These are phyloP conservation scores for Wickerhamomyces strasburgensis DNA, from an alignment of 805 yeast species.

Conservation along the genomic window DNA sequence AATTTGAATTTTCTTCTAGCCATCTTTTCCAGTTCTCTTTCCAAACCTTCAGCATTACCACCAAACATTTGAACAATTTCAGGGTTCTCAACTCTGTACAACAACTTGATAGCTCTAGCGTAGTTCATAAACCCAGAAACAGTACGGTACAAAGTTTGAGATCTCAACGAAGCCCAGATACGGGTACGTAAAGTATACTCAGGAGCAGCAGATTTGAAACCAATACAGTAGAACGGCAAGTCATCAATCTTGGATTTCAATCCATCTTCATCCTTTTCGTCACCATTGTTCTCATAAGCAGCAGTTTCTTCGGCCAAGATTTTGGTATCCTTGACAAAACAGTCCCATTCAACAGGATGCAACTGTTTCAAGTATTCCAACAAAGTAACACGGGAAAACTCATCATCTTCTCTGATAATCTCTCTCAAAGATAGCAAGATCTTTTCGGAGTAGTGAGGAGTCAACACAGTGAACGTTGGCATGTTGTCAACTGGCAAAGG, in stretches of 20 bases:
- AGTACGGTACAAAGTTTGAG: conserved; percentile 95
- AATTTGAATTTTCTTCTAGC: conserved; percentile 80
- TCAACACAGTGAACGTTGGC: conserved; percentile 97
- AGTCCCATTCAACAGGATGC: conserved; percentile 97
- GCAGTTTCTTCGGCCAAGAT: conserved; percentile 93
- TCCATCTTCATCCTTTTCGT: conserved; percentile 57
- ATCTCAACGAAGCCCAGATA: conserved; percentile 97
- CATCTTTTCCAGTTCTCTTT: conserved; percentile 89
- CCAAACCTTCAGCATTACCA: conserved; percentile 95
- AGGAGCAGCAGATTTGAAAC: conserved; percentile 96
- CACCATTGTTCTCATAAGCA: conserved; percentile 48
- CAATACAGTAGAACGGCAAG: conserved; percentile 91
- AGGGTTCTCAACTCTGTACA: conserved; percentile 92
- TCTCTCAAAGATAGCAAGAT: conserved; percentile 89
- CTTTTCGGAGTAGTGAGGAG: conserved; percentile 96
- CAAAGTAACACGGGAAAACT: conserved; percentile 88
- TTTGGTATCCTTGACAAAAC: conserved; percentile 94
- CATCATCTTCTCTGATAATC: conserved; percentile 95
- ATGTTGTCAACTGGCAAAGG: conserved; percentile 98
- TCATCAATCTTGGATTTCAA: conserved; percentile 85
- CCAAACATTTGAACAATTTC: conserved; percentile 97
- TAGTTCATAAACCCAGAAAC: conserved; percentile 98
- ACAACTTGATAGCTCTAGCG: conserved; percentile 88
- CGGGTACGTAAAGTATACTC: conserved; percentile 94
- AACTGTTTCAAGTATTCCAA: conserved; percentile 91